Base-by-base conservation (phyloP, 345 rosid species). In the Syzygium oleosum region DNA sequence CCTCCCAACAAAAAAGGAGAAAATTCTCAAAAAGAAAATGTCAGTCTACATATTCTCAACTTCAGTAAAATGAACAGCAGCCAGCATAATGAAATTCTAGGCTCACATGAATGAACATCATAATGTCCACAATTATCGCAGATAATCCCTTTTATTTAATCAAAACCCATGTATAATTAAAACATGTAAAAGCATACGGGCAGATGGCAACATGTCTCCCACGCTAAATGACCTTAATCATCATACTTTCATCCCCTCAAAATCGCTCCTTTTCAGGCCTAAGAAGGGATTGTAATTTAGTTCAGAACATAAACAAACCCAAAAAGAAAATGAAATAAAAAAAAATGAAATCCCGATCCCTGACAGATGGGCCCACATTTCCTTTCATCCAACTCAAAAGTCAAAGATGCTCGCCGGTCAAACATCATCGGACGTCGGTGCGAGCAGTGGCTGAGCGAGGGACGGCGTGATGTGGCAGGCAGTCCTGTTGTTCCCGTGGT, bases 401-500 rank as follows among this genome's bases (percentile, higher is more conserved):
- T 68, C 5, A 34, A 68, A 68, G 79, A 31, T 23, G 29, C n/a
- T 58, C 14, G 59, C 65, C 84, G 65, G 86, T 96, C 93, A 97
- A 91, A 96, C 99, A 56, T 91, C 93, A 85, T 97, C 98, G 12
- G 98, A 93, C 77, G 98, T 94, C 77, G 94, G 92, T 89, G 94
- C 93, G 56, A 98, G 99, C n/a, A 98, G 94, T 25, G 99, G 98
- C 92, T 95, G 93, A 58, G 95, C 86, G 86, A 97, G 93, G 87
- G 98, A 91, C 27, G 85, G 53, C 16, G 94, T 46, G 91, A 77
- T 38, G 61, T 96, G 93, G 91, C 88, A 61, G 94, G 95, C 91
- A 90, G 51, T 85, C 51, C 52, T 92, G 89, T 84, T 92, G 63
- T 27, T 85, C 54, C 91, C 92, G 78, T 95, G 96, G 54, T 96